phyloP scores from a whole-genome alignment of 192 early-diverging fungal genomes.

The Podila horticola region DNA sequence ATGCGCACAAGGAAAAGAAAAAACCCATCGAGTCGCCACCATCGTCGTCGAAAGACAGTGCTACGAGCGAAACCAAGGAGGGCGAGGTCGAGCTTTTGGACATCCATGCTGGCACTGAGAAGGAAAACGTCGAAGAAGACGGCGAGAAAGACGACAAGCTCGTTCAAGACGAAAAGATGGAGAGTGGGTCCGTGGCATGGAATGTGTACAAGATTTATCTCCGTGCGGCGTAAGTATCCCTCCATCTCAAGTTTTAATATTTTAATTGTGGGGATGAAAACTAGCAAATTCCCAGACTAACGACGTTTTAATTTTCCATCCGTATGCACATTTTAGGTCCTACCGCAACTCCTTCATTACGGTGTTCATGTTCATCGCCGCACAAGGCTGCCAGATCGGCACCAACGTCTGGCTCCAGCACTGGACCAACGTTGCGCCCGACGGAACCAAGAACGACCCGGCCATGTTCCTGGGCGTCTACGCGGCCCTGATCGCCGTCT shows the following conservation, averaged over 20 bases:
- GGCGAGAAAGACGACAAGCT: conserved; percentile 52
- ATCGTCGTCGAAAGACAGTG: conserved; percentile 6
- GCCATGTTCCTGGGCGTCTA: conserved; percentile 15
- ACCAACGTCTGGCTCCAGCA: conserved; percentile 70
- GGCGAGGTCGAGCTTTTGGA: conserved; percentile 18
- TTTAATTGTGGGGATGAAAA: conserved; percentile 34
- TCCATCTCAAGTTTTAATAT: conserved; percentile 60
- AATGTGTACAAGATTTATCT: conserved; percentile 81
- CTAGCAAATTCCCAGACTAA: conserved; percentile 23
- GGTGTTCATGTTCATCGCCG: conserved; percentile 2
- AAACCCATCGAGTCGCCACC: neutral
- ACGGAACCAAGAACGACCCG: neutral
- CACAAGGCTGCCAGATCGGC: conserved; percentile 61
- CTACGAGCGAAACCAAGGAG: conserved; percentile 8
- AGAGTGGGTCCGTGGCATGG: conserved; percentile 82
- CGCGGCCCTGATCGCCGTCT: conserved; percentile 3
- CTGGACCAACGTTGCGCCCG: conserved; percentile 48
- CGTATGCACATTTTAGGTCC: conserved; percentile 51
- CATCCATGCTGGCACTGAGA: conserved; percentile 40
- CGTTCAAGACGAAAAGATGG: conserved; percentile 82
- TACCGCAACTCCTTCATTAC: conserved; percentile 48
- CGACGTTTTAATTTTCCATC: conserved; percentile 41
- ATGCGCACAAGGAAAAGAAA: conserved; percentile 38
- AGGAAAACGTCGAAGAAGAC: conserved; percentile 6
- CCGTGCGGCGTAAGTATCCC: conserved; percentile 67